Evolutionary conservation across 108 stramenopile species (phyloP).

Genomic region (Nannochloropsis salina): DNA sequence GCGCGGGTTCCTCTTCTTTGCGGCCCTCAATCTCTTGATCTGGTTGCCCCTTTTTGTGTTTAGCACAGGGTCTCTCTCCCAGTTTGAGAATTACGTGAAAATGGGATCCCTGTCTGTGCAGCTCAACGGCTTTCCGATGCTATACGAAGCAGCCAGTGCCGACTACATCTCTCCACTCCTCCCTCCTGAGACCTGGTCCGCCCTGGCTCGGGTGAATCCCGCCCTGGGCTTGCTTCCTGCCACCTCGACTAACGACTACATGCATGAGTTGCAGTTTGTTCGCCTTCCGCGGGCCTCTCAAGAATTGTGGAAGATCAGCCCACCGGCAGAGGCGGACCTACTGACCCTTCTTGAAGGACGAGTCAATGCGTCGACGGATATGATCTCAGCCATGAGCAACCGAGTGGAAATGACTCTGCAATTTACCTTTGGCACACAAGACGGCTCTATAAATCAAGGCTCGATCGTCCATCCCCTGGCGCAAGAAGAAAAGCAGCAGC

Average conservation of each 20-base stretch:
- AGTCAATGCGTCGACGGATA: background rate
- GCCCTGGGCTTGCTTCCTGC: constrained; percentile 16
- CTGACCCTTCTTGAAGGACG: background rate
- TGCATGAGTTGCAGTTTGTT: constrained; percentile 20
- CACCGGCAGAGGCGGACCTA: background rate
- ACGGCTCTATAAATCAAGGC: constrained; percentile 6
- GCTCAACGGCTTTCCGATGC: constrained; percentile 17
- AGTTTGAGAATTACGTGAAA: constrained; percentile 8
- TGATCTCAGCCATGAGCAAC: constrained; percentile 5
- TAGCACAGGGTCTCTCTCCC: constrained; percentile 1
- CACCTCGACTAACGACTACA: constrained; percentile 14
- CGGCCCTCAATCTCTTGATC: background rate
- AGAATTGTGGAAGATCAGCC: constrained; percentile 9
- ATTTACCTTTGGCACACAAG: constrained; percentile 15
- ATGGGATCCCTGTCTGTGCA: constrained; percentile 4
- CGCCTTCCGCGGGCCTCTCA: background rate
- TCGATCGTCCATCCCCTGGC: background rate
- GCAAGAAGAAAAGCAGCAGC: constrained; percentile 16
- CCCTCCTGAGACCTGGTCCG: constrained; percentile 16
- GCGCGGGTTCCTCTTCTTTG: background rate
- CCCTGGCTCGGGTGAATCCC: background rate
- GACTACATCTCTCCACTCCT: constrained; percentile 6
- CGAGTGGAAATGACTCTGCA: constrained; percentile 15
- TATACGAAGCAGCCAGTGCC: background rate
- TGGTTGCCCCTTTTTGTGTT: constrained; percentile 17